Percentiles rank a stretch among this genome's conserved stretches.
These are phyloP conservation scores for Sclerotinia subarctica DNA, from an alignment of 2,329 filamentous ascomycete species.

Conservation along the genomic window DNA sequence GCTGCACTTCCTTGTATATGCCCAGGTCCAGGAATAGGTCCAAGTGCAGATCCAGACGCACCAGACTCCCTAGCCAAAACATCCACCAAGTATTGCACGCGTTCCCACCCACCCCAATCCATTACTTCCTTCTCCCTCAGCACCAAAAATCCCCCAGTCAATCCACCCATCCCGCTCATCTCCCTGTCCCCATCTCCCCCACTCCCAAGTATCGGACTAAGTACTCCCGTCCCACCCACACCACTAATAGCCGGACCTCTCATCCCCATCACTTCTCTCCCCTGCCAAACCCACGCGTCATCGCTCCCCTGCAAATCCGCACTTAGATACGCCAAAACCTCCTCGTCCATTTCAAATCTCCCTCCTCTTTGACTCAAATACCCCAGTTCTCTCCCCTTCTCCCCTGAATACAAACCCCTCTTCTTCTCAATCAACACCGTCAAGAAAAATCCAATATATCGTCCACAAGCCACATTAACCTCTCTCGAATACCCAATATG, in stretches of 20 bases:
- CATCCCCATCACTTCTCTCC: constrained; percentile 49
- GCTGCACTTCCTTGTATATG: background rate
- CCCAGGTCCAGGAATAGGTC: background rate
- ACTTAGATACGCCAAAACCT: constrained; percentile 81
- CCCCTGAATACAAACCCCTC: constrained; percentile 33
- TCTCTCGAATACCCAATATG: constrained; percentile 69
- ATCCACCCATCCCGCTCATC: constrained; percentile 25
- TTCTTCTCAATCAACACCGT: constrained; percentile 59
- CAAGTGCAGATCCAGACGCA: background rate
- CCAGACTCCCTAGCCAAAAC: constrained; percentile 45
- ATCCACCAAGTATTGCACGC: constrained; percentile 62
- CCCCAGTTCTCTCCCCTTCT: constrained; percentile 27
- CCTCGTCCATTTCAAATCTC: constrained; percentile 60
- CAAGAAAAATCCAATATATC: constrained; percentile 79
- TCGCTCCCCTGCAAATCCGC: constrained; percentile 80
- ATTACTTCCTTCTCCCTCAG: constrained; percentile 55
- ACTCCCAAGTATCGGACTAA: constrained; percentile 30
- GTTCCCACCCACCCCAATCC: constrained; percentile 80
- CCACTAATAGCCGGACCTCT: constrained; percentile 30
- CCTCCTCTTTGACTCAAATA: constrained; percentile 2
- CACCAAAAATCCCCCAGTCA: constrained; percentile 27
- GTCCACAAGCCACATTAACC: constrained; percentile 74
- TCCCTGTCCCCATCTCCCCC: constrained; percentile 39
- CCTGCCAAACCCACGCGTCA: constrained; percentile 81
- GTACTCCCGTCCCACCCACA: background rate